Percentiles rank a stretch among this genome's conserved stretches.
These are phyloP conservation scores for Sporothrix curviconia DNA, from an alignment of 2,329 filamentous ascomycete genomes.

Conservation along the genomic window DNA sequence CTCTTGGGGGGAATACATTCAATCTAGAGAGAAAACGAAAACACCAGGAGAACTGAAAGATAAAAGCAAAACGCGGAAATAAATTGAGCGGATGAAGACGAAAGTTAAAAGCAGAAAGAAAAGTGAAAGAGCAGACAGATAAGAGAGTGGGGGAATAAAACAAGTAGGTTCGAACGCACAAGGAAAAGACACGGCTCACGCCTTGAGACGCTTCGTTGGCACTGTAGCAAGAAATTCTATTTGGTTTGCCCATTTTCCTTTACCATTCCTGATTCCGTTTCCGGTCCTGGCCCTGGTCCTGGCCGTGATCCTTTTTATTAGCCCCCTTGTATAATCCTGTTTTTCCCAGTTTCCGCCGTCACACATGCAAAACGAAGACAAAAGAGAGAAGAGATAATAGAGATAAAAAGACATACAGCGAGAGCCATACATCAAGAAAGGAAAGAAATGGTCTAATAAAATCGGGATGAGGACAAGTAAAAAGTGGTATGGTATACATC, in stretches of 20 bases:
- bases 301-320: not conserved
- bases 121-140: too few species aligned
- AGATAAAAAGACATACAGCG: not conserved
- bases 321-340: not conserved
- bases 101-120: not conserved
- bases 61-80: too few species aligned
- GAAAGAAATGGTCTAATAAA: too few species aligned
- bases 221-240: slow-evolving; percentile 1
- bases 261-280: not conserved
- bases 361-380: slow-evolving; percentile 8
- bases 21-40: too few species aligned
- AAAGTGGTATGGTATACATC: too few species aligned
- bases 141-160: not conserved
- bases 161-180: not conserved
- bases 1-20: too few species aligned
- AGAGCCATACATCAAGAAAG: not conserved
- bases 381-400: not conserved
- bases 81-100: too few species aligned
- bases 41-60: too few species aligned
- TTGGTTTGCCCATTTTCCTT: not conserved
- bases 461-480: too few species aligned
- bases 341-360: not conserved
- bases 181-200: not conserved
- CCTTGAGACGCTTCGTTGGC: not conserved
- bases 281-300: too few species aligned